These are phyloP conservation scores for Rutidosis leptorrhynchoides DNA, from an alignment of 129 eudicot genomes.

Conservation along the genomic window DNA sequence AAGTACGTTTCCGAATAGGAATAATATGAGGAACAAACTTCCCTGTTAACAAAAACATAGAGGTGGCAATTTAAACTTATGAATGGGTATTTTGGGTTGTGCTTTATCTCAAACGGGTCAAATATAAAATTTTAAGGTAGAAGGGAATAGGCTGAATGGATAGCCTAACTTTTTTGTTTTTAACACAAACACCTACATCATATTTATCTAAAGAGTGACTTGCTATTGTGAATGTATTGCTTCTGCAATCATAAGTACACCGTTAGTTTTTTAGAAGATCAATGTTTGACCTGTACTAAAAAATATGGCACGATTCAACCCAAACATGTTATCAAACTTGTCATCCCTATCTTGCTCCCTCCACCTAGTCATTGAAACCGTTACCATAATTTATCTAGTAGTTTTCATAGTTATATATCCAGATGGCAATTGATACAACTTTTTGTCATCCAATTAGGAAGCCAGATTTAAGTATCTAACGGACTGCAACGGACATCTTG, in stretches of 20 bases:
- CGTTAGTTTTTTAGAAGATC: neutral
- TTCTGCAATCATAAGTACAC: neutral
- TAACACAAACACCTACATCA: neutral
- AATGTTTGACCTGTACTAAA: neutral
- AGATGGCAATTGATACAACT: constrained; percentile 3
- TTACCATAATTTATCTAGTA: neutral
- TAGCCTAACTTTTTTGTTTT: neutral
- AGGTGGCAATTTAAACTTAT: neutral
- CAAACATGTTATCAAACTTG: neutral
- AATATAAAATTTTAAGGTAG: neutral
- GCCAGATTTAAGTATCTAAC: constrained; percentile 59
- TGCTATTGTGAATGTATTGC: neutral
- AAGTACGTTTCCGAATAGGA: neutral
- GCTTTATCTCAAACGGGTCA: neutral
- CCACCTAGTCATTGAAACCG: neutral
- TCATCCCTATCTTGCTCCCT: constrained; percentile 1
- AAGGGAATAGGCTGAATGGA: neutral
- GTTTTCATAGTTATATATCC: constrained; percentile 3
- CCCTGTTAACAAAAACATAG: neutral
- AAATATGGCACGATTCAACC: neutral
- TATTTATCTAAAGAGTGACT: neutral
- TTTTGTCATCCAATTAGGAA: constrained; percentile 48
- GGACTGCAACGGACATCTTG: constrained; percentile 70
- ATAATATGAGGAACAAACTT: neutral
- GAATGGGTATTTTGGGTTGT: neutral